Evolutionary conservation across 2,329 filamentous ascomycete genomes (phyloP), one percentile per base, ranked within the genome.

Genomic region (Pestalotiopsis sp.): DNA sequence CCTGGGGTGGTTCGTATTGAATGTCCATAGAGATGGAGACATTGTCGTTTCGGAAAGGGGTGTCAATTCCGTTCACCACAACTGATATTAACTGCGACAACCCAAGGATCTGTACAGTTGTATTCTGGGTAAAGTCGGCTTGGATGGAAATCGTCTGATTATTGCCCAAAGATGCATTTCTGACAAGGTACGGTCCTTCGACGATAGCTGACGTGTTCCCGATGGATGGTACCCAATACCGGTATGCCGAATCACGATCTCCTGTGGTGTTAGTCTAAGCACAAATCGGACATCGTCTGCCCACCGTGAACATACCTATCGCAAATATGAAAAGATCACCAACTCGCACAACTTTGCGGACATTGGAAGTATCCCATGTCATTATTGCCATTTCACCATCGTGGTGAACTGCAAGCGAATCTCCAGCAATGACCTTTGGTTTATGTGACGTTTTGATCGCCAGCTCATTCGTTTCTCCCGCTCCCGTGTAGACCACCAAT

Each of bases 91-190:
- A n/a, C 1, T 23, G 17, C n/a, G 64, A 45, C 13, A 36, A n/a
- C 13, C 64, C 64, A 23, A 65, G n/a, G 5, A 58, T 39, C 20
- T 59, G 45, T 17, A 36, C 20, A 0, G 52, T 58, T 31, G 64
- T 57, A n/a, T 23, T n/a, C n/a, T n/a, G 13, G 25, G 52, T 65
- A 45, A 65, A 65, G 52, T 65, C 64, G 17, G 49, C 64, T 9
- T 20, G 17, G n/a, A 65, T 20, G 23, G 9, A 6, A 14, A 65
- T 25, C 6, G 64, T 58, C 20, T 17, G 9, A 3, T 38, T 17
- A 7, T 39, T 20, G 13, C 31, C 14, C 13, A 65, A 17, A 23
- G 27, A 57, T 11, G 64, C 49, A n/a, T 39, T 23, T 65, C 64
- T 41, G 27, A 65, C 52, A 4, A 65, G 49, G 7, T 65, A 65